Conservation (phyloP, 208 protist genomes). For the Crithidia sp. region DNA sequence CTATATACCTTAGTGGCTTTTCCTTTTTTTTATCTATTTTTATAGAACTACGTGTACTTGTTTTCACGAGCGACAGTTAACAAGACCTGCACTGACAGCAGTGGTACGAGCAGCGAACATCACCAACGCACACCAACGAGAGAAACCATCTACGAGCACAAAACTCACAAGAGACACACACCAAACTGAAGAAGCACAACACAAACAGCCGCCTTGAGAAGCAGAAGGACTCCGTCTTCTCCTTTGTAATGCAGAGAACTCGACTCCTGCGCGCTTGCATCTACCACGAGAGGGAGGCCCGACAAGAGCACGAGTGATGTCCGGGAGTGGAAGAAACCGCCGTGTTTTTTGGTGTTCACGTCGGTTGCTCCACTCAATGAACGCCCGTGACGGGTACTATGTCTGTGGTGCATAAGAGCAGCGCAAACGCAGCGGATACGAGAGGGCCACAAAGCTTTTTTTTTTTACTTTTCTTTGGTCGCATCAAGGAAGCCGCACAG, state of each 20-base stretch:
- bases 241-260: no score
- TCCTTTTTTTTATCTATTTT: no score
- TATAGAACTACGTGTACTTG: no score
- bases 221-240: not conserved
- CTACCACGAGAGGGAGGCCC: slow-evolving; percentile 78
- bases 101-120: no score
- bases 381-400: slow-evolving; percentile 75
- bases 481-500: not conserved
- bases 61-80: no score
- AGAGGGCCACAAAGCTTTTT: not conserved
- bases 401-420: slow-evolving; percentile 43
- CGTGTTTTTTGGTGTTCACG: not conserved
- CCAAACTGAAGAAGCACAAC: no score
- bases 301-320: slow-evolving; percentile 55
- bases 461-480: not conserved
- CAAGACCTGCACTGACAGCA: no score
- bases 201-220: no score
- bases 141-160: no score
- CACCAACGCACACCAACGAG: no score
- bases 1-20: no score
- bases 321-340: not conserved
- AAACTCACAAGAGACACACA: no score
- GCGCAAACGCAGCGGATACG: not conserved
- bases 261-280: not conserved
- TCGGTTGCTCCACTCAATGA: slow-evolving; percentile 2